Evolutionary conservation across 345 rosid genomes (phyloP).

Genomic region (Syzygium jambos): DNA sequence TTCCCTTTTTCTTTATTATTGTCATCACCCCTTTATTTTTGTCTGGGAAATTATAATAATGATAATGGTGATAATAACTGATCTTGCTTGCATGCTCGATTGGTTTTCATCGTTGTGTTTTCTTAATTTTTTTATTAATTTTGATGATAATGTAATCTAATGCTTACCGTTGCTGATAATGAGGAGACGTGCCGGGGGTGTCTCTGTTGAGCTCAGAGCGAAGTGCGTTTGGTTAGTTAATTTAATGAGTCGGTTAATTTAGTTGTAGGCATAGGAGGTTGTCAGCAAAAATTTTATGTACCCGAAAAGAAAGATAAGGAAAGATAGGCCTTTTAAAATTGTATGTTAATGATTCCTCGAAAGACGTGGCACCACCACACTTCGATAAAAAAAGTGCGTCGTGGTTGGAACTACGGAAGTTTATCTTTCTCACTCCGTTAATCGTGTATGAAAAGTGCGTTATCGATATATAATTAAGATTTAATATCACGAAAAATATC

Average conservation of each 20-base stretch:
- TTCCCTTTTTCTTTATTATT: not conserved
- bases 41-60: not conserved
- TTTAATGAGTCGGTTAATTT: not conserved
- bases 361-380: not conserved
- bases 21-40: not conserved
- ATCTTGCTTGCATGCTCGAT: not conserved
- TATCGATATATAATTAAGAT: not conserved
- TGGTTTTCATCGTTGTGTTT: not conserved
- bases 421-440: not conserved
- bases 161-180: not conserved
- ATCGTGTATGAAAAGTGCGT: not conserved
- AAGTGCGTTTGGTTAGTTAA: not conserved
- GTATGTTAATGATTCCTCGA: not conserved
- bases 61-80: not conserved
- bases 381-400: not conserved
- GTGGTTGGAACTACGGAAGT: not conserved
- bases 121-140: too few relatives aligned
- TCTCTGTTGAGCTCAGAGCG: not conserved
- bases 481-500: too few relatives aligned
- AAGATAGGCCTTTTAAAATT: not conserved
- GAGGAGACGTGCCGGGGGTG: not conserved
- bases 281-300: not conserved
- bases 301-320: not conserved
- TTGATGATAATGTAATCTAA: not conserved
- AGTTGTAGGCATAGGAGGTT: not conserved